Evolutionary conservation across 2,329 filamentous ascomycete species (phyloP).

Genomic region (Hirsutella minnesotensis): DNA sequence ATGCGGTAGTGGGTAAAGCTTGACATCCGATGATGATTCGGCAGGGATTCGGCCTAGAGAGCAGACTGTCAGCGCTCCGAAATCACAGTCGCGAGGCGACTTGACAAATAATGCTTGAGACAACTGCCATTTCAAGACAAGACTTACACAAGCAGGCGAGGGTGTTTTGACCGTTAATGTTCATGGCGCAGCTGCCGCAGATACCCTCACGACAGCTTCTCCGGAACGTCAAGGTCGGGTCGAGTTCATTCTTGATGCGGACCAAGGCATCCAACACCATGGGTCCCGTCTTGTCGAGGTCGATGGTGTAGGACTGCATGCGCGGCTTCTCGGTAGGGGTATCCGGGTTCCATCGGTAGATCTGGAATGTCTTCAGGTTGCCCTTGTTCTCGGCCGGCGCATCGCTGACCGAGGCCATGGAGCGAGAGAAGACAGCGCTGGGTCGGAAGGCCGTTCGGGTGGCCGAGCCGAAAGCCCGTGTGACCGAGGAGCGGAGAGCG

Average conservation of each 20-base stretch:
- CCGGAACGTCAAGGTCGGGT: conserved; percentile 92
- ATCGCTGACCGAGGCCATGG: conserved; percentile 45
- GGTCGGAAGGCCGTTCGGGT: conserved; percentile 25
- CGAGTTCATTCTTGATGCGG: conserved; percentile 97
- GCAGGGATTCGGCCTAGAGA: conserved; percentile 77
- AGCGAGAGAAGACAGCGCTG: conserved; percentile 32
- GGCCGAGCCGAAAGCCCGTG: conserved; percentile 38
- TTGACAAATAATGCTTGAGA: no score
- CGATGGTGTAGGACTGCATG: conserved; percentile 91
- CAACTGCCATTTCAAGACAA: neutral
- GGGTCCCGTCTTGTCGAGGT: conserved; percentile 96
- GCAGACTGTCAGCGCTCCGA: conserved; percentile 12
- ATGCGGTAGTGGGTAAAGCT: conserved; percentile 96
- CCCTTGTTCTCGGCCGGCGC: conserved; percentile 52
- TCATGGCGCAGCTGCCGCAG: conserved; percentile 98
- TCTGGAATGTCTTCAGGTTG: conserved; percentile 85
- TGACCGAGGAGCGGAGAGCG: conserved; percentile 46
- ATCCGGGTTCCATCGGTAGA: conserved; percentile 98
- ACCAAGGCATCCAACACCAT: conserved; percentile 98
- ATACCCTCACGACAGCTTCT: conserved; percentile 96
- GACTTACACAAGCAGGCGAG: conserved; percentile 89
- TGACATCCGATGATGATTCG: conserved; percentile 67
- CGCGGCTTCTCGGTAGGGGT: conserved; percentile 80
- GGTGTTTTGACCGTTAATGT: conserved; percentile 98
- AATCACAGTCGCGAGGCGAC: neutral